Evolutionary conservation across 345 rosid genomes (phyloP).

Genomic region (Arabidopsis arenosa): DNA sequence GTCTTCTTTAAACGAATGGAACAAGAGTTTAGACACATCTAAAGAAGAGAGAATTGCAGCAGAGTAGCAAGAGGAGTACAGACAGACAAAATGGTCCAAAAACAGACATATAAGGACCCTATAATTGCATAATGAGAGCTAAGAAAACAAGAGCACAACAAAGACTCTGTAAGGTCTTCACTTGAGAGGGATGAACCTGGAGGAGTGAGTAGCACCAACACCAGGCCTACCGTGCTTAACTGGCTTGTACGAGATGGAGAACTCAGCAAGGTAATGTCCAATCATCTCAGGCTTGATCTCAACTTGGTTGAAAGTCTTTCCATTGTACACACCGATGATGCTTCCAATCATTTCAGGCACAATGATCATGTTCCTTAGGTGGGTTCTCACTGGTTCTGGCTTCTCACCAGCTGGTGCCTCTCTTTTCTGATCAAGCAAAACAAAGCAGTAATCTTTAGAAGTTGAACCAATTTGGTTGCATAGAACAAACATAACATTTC

Average conservation of each 20-base stretch:
- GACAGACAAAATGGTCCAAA: neutral
- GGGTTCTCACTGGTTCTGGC: constrained; percentile 73
- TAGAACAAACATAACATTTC: neutral
- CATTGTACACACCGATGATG: constrained; percentile 35
- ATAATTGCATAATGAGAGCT: neutral
- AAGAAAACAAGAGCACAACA: neutral
- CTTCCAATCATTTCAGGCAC: constrained; percentile 40
- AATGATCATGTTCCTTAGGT: constrained; percentile 64
- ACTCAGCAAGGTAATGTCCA: constrained; percentile 49
- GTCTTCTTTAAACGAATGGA: constrained; percentile 43
- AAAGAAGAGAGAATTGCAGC: neutral
- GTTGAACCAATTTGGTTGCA: neutral
- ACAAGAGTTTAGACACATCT: neutral
- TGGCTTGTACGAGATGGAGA: constrained; percentile 64
- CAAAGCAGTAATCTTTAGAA: neutral
- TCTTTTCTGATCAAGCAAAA: constrained; percentile 50
- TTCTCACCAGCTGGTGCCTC: constrained; percentile 79
- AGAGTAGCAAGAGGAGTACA: neutral
- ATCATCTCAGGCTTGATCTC: constrained; percentile 41
- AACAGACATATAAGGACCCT: constrained; percentile 5
- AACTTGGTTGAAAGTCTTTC: constrained; percentile 28
- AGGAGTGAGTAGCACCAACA: constrained; percentile 74
- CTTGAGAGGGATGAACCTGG: constrained; percentile 82
- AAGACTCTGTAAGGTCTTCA: constrained; percentile 26
- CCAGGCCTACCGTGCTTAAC: constrained; percentile 80